Evolutionary conservation across 257 asterid genomes (phyloP), one percentile per base, ranked within the genome.

Genomic region (Capsicum baccatum): DNA sequence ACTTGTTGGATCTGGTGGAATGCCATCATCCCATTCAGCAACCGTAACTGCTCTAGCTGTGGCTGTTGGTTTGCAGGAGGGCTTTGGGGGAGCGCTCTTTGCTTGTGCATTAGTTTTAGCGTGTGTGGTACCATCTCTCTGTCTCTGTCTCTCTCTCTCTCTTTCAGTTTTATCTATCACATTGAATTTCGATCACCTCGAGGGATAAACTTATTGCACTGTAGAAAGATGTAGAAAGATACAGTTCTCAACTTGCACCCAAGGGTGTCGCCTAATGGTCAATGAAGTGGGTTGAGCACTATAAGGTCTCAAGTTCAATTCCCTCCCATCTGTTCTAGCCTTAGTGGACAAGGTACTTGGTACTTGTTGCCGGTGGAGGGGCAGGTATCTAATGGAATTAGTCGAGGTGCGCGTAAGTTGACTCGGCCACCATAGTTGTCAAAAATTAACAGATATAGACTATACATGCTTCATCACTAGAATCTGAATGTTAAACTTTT

Each of bases 21-120:
- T 79, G 86, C 86, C 86, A 37, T 84, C 86, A 78, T 79, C 84
- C 19, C 86, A 84, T 84, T 84, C 86, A 44, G 79, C 86, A 79
- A 84, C 83, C 21, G 86, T 79, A 64, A 84, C 63, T 37, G 86
- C 83, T 52, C 70, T 84, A 79, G 84, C 86, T 15, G 83, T 52
- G 73, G 79, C 84, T 14, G 60, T 84, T 62, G 86, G 83, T 39
- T 54, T 84, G 50, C 83, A 84, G 47, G 86, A 84, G 44, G 86
- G 84, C 19, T 42, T 79, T 5, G 70, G 84, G 48, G 84, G 79
- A 79, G 39, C 80, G 7, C 59, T 42, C 73, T 84, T 79, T 84
- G 86, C 86, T 35, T 78, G 73, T 52, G 86, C 83, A 64, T 71
- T 84, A 42, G 83, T 84, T 56, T 78, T 79, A 42, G 86, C 86